Conservation (phyloP, 2,329 filamentous ascomycete species). For the Fusarium sp. region DNA sequence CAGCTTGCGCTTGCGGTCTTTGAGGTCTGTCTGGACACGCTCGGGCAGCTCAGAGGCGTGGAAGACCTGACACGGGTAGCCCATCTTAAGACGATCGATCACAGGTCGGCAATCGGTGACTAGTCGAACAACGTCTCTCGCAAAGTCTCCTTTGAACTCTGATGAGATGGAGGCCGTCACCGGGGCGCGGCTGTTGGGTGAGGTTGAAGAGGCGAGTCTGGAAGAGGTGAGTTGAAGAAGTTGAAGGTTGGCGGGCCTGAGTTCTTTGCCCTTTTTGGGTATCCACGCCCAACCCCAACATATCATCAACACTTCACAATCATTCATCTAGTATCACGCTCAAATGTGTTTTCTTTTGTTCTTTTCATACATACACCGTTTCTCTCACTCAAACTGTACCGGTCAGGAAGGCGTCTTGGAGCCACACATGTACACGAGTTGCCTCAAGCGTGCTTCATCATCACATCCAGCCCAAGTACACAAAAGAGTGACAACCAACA, state of each 20-base stretch:
- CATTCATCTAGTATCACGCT: neutral
- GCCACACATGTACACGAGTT: neutral
- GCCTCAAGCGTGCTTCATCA: neutral
- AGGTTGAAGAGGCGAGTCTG: slow-evolving; percentile 68
- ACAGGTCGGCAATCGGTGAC: neutral
- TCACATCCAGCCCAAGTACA: neutral
- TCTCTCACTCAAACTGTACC: neutral
- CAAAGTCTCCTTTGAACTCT: neutral
- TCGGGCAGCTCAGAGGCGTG: slow-evolving; percentile 62
- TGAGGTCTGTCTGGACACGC: slow-evolving; percentile 60
- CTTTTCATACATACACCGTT: neutral
- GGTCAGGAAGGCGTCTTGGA: neutral
- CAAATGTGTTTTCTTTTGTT: too few species aligned
- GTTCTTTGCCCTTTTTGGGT: slow-evolving; percentile 18
- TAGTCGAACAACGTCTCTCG: neutral
- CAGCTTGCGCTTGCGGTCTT: slow-evolving; percentile 66
- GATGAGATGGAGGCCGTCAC: slow-evolving; percentile 53
- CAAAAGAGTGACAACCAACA: neutral
- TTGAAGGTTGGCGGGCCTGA: slow-evolving; percentile 18
- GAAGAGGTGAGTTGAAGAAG: slow-evolving; percentile 64
- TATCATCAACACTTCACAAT: slow-evolving; percentile 15
- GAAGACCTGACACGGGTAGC: slow-evolving; percentile 69
- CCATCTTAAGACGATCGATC: slow-evolving; percentile 57
- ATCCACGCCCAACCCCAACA: slow-evolving; percentile 18
- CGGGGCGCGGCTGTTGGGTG: slow-evolving; percentile 63